Evolutionary conservation across 2,329 filamentous ascomycete genomes (phyloP).

Genomic region (Fusarium proliferatum): DNA sequence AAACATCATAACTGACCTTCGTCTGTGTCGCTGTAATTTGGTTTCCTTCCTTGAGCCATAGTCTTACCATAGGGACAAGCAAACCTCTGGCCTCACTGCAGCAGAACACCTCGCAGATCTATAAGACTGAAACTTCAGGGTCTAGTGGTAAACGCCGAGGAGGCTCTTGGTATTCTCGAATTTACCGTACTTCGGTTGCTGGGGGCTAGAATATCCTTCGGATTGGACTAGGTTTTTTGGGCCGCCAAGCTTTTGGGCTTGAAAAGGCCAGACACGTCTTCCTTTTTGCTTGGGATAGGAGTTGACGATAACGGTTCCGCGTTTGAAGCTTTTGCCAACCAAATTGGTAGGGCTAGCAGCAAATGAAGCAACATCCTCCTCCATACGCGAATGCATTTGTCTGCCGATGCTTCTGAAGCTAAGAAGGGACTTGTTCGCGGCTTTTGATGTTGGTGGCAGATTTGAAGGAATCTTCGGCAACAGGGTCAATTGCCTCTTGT

Average conservation of each 20-base stretch:
- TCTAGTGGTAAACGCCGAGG: conserved; percentile 59
- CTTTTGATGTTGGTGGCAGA: conserved; percentile 58
- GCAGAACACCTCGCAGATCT: background rate
- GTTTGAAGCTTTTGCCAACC: conserved; percentile 70
- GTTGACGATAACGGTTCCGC: conserved; percentile 69
- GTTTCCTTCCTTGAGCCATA: background rate
- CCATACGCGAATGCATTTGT: conserved; percentile 61
- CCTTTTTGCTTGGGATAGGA: background rate
- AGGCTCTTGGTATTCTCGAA: conserved; percentile 59
- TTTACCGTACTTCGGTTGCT: conserved; percentile 57
- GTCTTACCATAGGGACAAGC: conserved; percentile 6
- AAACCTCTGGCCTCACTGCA: background rate
- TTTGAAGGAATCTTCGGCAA: conserved; percentile 62
- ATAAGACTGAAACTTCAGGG: conserved; percentile 57
- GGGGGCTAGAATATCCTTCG: conserved; percentile 53
- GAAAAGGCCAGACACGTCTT: background rate
- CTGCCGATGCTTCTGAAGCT: conserved; percentile 63
- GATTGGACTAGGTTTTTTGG: conserved; percentile 29
- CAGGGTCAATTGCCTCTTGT: conserved; percentile 34
- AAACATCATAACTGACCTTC: background rate
- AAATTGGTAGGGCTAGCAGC: conserved; percentile 76
- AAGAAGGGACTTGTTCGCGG: conserved; percentile 35
- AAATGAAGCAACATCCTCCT: conserved; percentile 72
- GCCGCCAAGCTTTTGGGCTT: conserved; percentile 44
- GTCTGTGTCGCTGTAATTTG: background rate